Percentiles rank a stretch among this genome's conserved stretches.
These are phyloP conservation scores for Pelagomonas calceolata DNA, from an alignment of 108 stramenopile species.

Conservation along the genomic window DNA sequence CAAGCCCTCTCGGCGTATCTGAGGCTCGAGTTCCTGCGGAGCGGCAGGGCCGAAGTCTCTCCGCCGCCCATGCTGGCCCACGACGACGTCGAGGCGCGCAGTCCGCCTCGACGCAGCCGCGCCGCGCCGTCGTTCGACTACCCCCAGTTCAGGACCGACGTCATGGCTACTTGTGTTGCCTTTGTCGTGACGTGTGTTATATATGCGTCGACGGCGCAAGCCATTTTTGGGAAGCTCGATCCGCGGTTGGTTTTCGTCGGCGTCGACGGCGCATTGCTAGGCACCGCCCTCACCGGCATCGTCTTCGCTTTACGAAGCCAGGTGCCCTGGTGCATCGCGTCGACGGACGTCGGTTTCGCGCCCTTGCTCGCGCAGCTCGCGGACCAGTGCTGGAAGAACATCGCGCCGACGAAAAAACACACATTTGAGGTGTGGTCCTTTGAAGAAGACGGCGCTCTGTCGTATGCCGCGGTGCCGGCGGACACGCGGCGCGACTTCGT, in stretches of 20 bases:
- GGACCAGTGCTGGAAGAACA: neutral
- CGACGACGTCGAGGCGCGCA: too few relatives aligned
- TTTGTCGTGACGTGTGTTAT: neutral
- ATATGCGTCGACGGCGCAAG: neutral
- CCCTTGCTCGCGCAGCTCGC: neutral
- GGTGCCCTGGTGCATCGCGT: neutral
- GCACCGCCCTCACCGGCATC: neutral
- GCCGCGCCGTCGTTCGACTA: neutral
- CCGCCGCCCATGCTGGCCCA: too few relatives aligned
- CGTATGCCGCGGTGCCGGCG: neutral
- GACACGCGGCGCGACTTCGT: neutral
- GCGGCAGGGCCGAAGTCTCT: too few relatives aligned
- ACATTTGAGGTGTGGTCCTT: neutral
- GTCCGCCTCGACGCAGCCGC: too few relatives aligned
- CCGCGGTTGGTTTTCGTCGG: neutral
- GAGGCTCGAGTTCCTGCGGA: too few relatives aligned
- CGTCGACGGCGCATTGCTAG: neutral
- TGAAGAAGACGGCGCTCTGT: neutral
- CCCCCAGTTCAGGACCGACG: neutral
- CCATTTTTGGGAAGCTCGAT: neutral
- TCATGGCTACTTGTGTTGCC: neutral
- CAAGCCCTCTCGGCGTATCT: too few relatives aligned
- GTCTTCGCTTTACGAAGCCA: neutral
- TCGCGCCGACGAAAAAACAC: neutral
- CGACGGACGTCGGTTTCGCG: neutral